Evolutionary conservation across 306 rosid species (phyloP).

Genomic region (Ceratonia siliqua): DNA sequence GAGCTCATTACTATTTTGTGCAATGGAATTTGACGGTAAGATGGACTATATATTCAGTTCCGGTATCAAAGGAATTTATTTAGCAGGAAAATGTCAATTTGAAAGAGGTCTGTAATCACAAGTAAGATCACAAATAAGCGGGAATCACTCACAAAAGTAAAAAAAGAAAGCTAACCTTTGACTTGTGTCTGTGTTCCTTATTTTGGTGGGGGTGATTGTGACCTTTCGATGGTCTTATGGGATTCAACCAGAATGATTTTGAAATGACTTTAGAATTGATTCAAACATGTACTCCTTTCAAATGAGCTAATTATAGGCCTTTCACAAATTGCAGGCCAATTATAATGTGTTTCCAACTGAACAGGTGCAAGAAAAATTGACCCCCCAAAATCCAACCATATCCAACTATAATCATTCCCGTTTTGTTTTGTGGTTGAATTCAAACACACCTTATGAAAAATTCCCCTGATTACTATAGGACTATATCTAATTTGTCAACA

Average conservation of each 20-base stretch:
- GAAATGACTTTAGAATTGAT: conserved; percentile 31
- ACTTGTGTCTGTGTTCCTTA: conserved; percentile 30
- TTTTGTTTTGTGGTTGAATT: conserved; percentile 33
- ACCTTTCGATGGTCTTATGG: conserved; percentile 26
- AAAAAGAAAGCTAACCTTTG: conserved; percentile 28
- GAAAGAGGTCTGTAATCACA: conserved; percentile 36
- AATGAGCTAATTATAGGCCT: conserved; percentile 35
- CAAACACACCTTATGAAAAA: conserved; percentile 21
- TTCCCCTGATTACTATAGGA: background rate
- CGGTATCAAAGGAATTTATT: conserved; percentile 40
- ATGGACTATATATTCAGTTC: conserved; percentile 23
- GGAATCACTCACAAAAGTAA: conserved; percentile 41
- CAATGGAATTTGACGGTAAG: background rate
- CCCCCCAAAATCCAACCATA: conserved; percentile 70
- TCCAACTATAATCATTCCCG: conserved; percentile 36
- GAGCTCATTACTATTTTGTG: background rate
- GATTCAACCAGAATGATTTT: conserved; percentile 39
- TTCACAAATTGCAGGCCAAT: conserved; percentile 34
- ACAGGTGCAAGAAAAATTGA: conserved; percentile 32
- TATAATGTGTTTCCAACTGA: conserved; percentile 33
- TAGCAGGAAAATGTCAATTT: conserved; percentile 5
- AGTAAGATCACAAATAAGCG: conserved; percentile 31
- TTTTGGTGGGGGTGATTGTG: conserved; percentile 53
- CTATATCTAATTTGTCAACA: conserved; percentile 46
- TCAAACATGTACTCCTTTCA: conserved; percentile 9